These are phyloP conservation scores for Strigomonas galati DNA, from an alignment of 208 protist species.

Conservation along the genomic window DNA sequence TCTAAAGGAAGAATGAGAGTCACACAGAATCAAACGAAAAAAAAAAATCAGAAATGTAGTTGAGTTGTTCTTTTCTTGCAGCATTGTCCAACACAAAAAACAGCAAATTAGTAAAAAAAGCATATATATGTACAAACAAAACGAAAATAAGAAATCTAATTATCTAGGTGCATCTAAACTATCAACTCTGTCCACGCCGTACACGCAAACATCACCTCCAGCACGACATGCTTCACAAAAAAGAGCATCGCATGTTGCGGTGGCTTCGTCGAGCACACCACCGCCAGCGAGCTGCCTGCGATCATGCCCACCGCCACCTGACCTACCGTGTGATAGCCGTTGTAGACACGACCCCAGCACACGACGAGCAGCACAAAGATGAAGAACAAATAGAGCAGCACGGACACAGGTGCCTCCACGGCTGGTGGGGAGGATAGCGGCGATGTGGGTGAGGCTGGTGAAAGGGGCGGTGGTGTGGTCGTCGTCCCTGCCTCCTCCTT, in stretches of 20 bases:
- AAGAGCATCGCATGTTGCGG: conserved; percentile 29
- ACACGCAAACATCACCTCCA: conserved; percentile 56
- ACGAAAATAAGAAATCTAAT: background rate
- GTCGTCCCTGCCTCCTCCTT: background rate
- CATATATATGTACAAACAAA: background rate
- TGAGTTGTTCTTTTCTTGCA: background rate
- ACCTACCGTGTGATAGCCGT: conserved; percentile 57
- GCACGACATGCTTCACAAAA: conserved; percentile 21
- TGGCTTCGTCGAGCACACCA: conserved; percentile 24
- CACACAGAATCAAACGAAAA: no score
- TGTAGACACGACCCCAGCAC: conserved; percentile 62
- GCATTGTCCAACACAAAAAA: background rate
- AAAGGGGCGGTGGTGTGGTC: background rate
- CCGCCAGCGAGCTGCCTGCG: conserved; percentile 35
- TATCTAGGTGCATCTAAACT: conserved; percentile 6
- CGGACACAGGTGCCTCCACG: no score
- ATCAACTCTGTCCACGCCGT: conserved; percentile 51
- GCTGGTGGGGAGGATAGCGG: no score
- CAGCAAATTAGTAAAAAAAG: conserved; percentile 16
- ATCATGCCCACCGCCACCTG: conserved; percentile 57
- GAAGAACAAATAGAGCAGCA: conserved; percentile 22
- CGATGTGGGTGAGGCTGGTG: no score
- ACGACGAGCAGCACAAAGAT: conserved; percentile 37
- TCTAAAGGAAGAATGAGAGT: no score
- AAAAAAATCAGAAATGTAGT: conserved; percentile 1